Evolutionary conservation across 306 rosid species (phyloP).

Genomic region (Lagenaria siceraria): DNA sequence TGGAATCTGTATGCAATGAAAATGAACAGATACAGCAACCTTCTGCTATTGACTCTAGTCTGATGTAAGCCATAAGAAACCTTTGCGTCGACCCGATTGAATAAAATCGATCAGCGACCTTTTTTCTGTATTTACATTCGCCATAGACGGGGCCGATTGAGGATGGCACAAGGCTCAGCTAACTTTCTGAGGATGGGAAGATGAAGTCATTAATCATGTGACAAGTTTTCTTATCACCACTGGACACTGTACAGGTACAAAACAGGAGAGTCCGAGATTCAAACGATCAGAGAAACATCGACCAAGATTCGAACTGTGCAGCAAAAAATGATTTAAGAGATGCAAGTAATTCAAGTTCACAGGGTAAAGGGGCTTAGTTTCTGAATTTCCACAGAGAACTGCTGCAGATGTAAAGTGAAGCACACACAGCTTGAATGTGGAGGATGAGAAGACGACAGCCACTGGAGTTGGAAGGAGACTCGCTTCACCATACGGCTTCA

Average conservation of each 20-base stretch:
- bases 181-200: neutral
- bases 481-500: neutral
- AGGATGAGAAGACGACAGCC: neutral
- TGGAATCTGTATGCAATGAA: neutral
- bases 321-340: neutral
- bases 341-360: neutral
- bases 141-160: neutral
- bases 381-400: neutral
- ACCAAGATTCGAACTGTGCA: neutral
- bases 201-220: neutral
- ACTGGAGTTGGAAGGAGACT: neutral
- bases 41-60: neutral
- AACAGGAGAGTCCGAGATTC: neutral
- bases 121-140: neutral
- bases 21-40: conserved; percentile 1
- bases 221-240: neutral
- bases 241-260: neutral
- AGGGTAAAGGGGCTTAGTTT: neutral
- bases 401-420: neutral
- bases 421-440: neutral
- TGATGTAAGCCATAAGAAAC: neutral
- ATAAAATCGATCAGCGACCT: neutral
- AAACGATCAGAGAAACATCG: neutral
- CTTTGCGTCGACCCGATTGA: neutral
- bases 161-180: neutral